phyloP scores from a whole-genome alignment of 306 rosid species.

The Inga leiocalycina region DNA sequence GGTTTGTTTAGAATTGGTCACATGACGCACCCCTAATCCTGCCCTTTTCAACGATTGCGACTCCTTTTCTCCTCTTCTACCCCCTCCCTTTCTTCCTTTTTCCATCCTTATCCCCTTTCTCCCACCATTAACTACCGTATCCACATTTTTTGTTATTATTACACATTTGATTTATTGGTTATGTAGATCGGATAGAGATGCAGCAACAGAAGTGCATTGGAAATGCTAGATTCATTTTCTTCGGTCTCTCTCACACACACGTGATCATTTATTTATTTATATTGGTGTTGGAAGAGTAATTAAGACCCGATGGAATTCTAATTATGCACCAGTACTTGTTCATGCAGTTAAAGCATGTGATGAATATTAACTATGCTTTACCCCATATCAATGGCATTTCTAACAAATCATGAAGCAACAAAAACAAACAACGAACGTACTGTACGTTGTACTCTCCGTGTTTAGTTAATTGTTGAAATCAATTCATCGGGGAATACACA shows the following conservation, averaged over 20 bases:
- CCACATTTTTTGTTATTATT: too few relatives aligned
- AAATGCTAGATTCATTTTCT: neutral
- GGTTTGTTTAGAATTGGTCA: constrained; percentile 60
- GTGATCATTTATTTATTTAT: neutral
- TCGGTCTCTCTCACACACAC: neutral
- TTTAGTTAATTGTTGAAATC: too few relatives aligned
- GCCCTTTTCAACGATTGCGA: constrained; percentile 43
- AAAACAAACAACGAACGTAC: too few relatives aligned
- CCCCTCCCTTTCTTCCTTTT: neutral
- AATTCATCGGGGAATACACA: too few relatives aligned
- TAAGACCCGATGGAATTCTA: neutral
- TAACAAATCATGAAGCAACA: neutral
- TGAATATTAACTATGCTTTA: neutral
- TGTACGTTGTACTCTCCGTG: too few relatives aligned
- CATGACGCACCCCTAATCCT: constrained; percentile 55
- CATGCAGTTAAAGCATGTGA: neutral
- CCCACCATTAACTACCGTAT: too few relatives aligned
- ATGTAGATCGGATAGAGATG: neutral
- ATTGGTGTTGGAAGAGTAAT: neutral
- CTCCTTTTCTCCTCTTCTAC: constrained; percentile 15
- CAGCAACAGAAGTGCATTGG: neutral
- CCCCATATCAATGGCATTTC: neutral
- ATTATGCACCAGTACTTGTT: neutral
- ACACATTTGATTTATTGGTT: too few relatives aligned
- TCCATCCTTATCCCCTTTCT: neutral